phyloP scores from a whole-genome alignment of 257 asterid genomes.

The Ocimum tenuiflorum region DNA sequence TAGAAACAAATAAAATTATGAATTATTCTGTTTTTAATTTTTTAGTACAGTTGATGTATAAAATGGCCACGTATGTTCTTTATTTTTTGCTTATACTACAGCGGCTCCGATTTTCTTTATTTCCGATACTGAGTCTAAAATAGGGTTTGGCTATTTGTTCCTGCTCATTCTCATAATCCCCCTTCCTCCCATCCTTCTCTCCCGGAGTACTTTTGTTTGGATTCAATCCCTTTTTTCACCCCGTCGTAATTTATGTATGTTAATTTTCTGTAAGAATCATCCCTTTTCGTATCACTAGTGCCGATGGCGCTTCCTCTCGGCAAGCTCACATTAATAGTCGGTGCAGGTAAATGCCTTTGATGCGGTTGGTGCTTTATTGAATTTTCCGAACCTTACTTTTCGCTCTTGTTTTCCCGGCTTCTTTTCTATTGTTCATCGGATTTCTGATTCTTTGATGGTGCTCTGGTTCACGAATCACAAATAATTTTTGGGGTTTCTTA shows the following conservation, averaged over 20 bases:
- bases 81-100: background rate
- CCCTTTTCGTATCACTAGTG: slow-evolving; percentile 7
- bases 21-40: no score
- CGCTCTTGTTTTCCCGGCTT: background rate
- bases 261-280: slow-evolving; percentile 9
- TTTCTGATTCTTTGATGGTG: background rate
- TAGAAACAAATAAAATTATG: no score
- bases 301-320: slow-evolving; percentile 56
- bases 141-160: slow-evolving; percentile 24
- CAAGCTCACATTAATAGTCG: slow-evolving; percentile 72
- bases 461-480: background rate
- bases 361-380: background rate
- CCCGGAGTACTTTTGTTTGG: background rate
- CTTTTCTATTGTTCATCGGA: background rate
- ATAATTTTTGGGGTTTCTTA: slow-evolving; percentile 5
- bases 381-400: background rate
- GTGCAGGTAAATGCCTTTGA: slow-evolving; percentile 56
- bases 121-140: slow-evolving; percentile 4
- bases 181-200: background rate
- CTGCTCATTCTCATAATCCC: slow-evolving; percentile 5
- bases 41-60: no score
- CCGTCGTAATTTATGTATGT: background rate
- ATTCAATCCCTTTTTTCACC: background rate
- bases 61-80: no score
- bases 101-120: background rate